A percentile compares a stretch with the other conserved stretches of the same genome.
Evolutionary conservation across 2,329 filamentous ascomycete genomes (phyloP).

Genomic region (Colletotrichum eremochloae): DNA sequence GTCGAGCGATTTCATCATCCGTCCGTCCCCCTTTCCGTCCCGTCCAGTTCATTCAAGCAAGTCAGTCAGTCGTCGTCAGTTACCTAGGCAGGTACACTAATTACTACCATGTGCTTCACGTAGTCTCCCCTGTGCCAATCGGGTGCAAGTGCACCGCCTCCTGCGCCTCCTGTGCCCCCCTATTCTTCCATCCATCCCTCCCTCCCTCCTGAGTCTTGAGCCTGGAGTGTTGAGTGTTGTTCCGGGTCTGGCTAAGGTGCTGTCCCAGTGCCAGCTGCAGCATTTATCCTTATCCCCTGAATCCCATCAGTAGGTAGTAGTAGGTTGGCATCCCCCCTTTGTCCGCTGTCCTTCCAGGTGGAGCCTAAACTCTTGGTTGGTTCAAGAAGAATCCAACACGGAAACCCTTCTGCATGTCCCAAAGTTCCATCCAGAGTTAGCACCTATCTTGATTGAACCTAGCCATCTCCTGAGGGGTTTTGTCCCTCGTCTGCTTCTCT

Average conservation of each 20-base stretch:
- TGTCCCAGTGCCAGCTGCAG: background rate
- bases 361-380: background rate
- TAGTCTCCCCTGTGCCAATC: no score
- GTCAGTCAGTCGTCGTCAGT: no score
- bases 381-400: conserved; percentile 1
- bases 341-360: conserved; percentile 3
- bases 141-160: conserved; percentile 14
- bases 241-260: background rate
- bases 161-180: conserved; percentile 5
- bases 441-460: background rate
- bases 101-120: no score
- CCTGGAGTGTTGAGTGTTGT: background rate
- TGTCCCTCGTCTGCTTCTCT: background rate
- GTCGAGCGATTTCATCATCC: conserved; percentile 43
- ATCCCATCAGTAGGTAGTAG: background rate
- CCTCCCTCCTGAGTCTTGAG: background rate
- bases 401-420: conserved; percentile 3
- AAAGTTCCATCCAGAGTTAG: no score
- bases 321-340: background rate
- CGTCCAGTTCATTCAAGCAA: no score
- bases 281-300: background rate
- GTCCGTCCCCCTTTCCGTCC: background rate
- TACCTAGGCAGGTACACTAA: no score
- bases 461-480: background rate
- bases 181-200: background rate